Conservation (phyloP, 169 alveolate genomes). For the Babesia divergens region DNA sequence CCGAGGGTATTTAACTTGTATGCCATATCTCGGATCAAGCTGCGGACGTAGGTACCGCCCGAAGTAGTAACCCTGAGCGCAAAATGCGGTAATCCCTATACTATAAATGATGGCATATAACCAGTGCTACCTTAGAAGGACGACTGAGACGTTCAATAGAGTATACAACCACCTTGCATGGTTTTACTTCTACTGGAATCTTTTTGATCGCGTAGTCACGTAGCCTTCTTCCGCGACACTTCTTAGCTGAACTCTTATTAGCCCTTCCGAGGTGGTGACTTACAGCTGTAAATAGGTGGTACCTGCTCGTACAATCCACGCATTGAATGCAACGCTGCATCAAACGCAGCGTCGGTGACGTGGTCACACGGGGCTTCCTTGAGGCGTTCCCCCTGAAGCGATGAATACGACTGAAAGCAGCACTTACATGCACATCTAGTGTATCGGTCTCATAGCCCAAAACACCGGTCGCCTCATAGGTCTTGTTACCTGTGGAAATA, state of each 20-base stretch:
- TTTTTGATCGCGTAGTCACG: conserved; percentile 65
- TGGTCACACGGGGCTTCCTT: conserved; percentile 51
- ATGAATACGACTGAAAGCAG: neutral
- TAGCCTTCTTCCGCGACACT: conserved; percentile 61
- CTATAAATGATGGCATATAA: neutral
- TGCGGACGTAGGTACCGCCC: conserved; percentile 75
- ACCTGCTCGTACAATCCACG: conserved; percentile 41
- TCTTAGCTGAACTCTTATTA: conserved; percentile 51
- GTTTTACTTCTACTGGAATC: conserved; percentile 39
- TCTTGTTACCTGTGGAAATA: conserved; percentile 57
- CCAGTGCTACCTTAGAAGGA: conserved; percentile 24
- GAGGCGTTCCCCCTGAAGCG: conserved; percentile 33
- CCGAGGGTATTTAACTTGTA: conserved; percentile 60
- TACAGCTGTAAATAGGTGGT: conserved; percentile 55
- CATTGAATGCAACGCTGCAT: conserved; percentile 35
- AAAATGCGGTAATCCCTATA: conserved; percentile 63
- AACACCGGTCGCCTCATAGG: conserved; percentile 58
- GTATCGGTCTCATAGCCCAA: conserved; percentile 76
- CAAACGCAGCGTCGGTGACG: conserved; percentile 35
- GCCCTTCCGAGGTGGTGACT: neutral
- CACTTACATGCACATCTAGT: conserved; percentile 48
- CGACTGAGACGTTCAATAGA: conserved; percentile 24
- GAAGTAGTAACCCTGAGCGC: conserved; percentile 64
- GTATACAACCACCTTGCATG: conserved; percentile 8
- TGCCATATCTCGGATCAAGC: conserved; percentile 70